Evolutionary conservation across 192 early-diverging fungal genomes (phyloP).

Genomic region (Coemansia sp.): DNA sequence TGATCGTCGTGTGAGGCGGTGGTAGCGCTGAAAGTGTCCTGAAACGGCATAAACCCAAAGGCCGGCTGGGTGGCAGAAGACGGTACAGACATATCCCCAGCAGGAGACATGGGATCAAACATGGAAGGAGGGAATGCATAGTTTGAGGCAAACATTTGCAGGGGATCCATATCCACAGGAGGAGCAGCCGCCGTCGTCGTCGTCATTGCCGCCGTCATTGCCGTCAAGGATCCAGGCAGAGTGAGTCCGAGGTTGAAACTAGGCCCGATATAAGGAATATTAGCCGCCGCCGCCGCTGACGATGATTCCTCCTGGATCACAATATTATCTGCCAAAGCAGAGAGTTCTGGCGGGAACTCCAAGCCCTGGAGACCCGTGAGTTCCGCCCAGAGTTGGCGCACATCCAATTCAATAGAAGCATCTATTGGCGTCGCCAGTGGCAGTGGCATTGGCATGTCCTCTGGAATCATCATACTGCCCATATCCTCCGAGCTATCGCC

Average conservation of each 20-base stretch:
- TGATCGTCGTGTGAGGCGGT: not conserved
- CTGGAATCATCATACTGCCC: no score
- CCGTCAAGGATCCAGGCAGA: not conserved
- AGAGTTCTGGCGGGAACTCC: constrained; percentile 39
- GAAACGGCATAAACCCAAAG: not conserved
- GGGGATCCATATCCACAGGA: no score
- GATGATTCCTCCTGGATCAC: constrained; percentile 23
- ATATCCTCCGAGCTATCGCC: no score
- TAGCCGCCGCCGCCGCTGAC: no score
- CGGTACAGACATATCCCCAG: no score
- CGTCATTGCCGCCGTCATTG: not conserved
- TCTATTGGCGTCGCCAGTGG: no score
- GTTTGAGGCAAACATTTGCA: constrained; percentile 39
- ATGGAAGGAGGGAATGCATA: constrained; percentile 52
- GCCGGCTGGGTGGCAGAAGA: not conserved
- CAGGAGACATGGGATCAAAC: not conserved
- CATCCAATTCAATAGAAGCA: constrained; percentile 44
- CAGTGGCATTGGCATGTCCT: no score
- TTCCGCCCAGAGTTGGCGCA: constrained; percentile 44
- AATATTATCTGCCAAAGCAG: constrained; percentile 27
- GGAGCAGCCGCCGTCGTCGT: no score
- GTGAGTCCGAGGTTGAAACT: constrained; percentile 21
- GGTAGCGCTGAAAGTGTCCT: no score
- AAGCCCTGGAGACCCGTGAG: constrained; percentile 40
- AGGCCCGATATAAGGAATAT: constrained; percentile 12